A percentile compares a stretch with the other conserved stretches of the same genome.
phyloP scores from a whole-genome alignment of 441 rosid genomes.

The Melianthus villosus region DNA sequence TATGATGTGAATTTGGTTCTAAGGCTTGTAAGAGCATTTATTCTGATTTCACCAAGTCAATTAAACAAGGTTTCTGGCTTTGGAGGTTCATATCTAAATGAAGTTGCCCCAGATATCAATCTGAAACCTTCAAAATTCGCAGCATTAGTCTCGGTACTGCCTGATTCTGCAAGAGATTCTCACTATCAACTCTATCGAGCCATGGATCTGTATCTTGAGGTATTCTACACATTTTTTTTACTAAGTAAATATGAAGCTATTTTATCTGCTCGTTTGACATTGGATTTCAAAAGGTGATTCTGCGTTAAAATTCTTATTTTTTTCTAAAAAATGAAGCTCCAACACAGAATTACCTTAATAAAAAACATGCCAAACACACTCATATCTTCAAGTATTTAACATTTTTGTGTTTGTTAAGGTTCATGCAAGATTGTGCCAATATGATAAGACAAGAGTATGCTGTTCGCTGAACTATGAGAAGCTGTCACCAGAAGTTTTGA shows the following conservation, averaged over 20 bases:
- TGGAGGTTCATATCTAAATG: slow-evolving; percentile 27
- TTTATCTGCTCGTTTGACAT: not conserved
- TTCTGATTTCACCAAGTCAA: slow-evolving; percentile 1
- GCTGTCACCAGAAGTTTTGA: slow-evolving; percentile 21
- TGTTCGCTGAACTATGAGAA: slow-evolving; percentile 22
- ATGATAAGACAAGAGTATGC: slow-evolving; percentile 23
- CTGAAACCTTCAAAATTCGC: slow-evolving; percentile 23
- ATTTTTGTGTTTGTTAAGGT: too few species aligned
- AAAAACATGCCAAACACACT: too few species aligned
- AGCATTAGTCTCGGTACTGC: slow-evolving; percentile 20
- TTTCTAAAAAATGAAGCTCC: not conserved
- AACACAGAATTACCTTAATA: too few species aligned
- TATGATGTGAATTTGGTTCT: slow-evolving; percentile 32
- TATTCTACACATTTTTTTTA: slow-evolving; percentile 4
- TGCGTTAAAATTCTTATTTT: not conserved
- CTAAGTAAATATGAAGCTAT: not conserved
- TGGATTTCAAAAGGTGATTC: not conserved
- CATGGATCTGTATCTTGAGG: slow-evolving; percentile 40
- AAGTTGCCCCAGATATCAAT: slow-evolving; percentile 32
- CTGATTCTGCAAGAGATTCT: slow-evolving; percentile 28
- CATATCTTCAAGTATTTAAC: too few species aligned
- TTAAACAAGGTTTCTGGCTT: slow-evolving; percentile 25
- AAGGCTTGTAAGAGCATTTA: slow-evolving; percentile 23
- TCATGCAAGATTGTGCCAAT: slow-evolving; percentile 21
- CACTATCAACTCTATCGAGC: slow-evolving; percentile 27